Conservation (phyloP, 2,329 filamentous ascomycete species). For the Remersonia thermophila region DNA sequence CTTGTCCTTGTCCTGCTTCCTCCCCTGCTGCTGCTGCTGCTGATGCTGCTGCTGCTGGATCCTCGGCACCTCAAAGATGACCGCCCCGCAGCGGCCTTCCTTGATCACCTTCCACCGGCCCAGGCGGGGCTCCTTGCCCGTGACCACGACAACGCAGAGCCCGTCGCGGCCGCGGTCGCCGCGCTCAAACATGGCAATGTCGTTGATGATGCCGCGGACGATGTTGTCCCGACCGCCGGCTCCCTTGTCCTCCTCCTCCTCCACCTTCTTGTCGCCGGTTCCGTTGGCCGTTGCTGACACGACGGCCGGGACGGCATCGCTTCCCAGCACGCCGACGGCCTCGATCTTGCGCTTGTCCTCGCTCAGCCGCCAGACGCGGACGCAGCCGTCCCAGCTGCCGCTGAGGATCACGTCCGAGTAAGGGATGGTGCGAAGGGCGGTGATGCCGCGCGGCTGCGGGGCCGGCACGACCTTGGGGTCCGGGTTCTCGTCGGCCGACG, state of each 20-base stretch:
- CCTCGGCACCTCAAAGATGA: conserved; percentile 70
- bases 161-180: conserved; percentile 66
- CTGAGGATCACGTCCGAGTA: conserved; percentile 84
- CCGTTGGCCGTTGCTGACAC: not conserved
- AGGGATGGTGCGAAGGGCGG: conserved; percentile 71
- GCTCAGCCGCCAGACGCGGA: conserved; percentile 75
- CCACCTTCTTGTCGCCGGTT: conserved; percentile 2
- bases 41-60: too few relatives aligned
- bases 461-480: conserved; percentile 46
- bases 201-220: conserved; percentile 73
- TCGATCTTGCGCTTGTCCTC: conserved; percentile 74
- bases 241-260: conserved; percentile 11
- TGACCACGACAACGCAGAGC: conserved; percentile 71
- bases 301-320: not conserved
- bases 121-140: conserved; percentile 75
- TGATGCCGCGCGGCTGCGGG: conserved; percentile 75
- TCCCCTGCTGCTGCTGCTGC: conserved; percentile 16
- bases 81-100: conserved; percentile 66
- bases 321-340: conserved; percentile 43
- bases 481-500: conserved; percentile 59
- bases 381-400: conserved; percentile 86
- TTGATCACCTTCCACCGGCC: conserved; percentile 63
- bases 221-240: too few relatives aligned
- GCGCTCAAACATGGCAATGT: conserved; percentile 74
- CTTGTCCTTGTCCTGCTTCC: conserved; percentile 8